Base-by-base conservation (phyloP, 495 filamentous ascomycete genomes). In the Diplogelasinospora grovesii region DNA sequence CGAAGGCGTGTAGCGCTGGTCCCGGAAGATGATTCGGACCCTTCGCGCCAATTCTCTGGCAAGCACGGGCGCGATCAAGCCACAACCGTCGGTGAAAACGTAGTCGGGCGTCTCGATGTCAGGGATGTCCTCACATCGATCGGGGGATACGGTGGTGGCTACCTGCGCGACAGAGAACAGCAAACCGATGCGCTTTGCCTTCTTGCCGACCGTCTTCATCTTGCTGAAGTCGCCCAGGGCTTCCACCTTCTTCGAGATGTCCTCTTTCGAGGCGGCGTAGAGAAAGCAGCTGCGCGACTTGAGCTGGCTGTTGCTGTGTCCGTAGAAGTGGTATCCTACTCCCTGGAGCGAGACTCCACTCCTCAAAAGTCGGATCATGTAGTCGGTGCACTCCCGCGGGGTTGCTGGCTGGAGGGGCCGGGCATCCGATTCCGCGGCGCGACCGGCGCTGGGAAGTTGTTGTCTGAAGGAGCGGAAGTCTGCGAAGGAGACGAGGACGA, bases 251-350 rank as follows among this genome's bases (percentile, higher is more conserved):
- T 20, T 19, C 3, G 54, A 44, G 21, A 70, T 66, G 5, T 53
- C 56, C n/a, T 60, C 51, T 34, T 57, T 60, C 2, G 63, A 48
- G 5, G 48, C 71, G 2, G 65, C 69, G 35, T 48, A 63, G n/a
- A 74, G 46, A 34, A 70, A 64, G 38, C 67, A 72, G 5, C 66
- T 61, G 23, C 60, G 57, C 3, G 71, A 70, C 48, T 73, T 71
- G 18, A 73, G 59, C 52, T 74, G 71, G 42, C 66, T 71, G 41
- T 74, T 74, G 56, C 71, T 73, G 45, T 73, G 66, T 0, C 68
- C 71, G 33, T 63, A 74, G 44, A 73, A 74, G 45, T 71, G 56
- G 42, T 75, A 73, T 8, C 57, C 56, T 0, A 61, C 39, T 1
- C 55, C 59, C 39, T 73, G 68, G 8, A 75, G 22, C 5, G 7